Percentiles rank a stretch among this genome's conserved stretches.
These are phyloP conservation scores for Monascus purpureus DNA, from an alignment of 495 filamentous ascomycete species.

Conservation along the genomic window DNA sequence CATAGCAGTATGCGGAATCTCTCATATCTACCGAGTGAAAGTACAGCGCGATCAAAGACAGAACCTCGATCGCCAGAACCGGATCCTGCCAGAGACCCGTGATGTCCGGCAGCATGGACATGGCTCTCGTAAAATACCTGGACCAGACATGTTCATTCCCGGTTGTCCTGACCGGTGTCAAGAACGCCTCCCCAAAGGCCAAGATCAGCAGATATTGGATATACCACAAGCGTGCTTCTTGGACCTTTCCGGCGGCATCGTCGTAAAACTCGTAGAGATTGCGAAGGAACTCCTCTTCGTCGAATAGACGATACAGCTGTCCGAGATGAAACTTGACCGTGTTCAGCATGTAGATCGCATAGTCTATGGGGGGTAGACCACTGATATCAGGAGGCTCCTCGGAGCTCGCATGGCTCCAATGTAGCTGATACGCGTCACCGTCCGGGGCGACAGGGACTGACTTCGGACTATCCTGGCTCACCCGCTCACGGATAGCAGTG, in stretches of 20 bases:
- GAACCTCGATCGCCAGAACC: slow-evolving; percentile 14
- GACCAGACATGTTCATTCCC: slow-evolving; percentile 10
- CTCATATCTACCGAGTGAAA: slow-evolving; percentile 20
- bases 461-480: slow-evolving; percentile 8
- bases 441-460: slow-evolving; percentile 15
- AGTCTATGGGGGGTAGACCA: slow-evolving; percentile 15
- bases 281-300: slow-evolving; percentile 15
- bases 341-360: slow-evolving; percentile 16
- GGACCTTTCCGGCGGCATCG: slow-evolving; percentile 5
- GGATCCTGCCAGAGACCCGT: slow-evolving; percentile 16
- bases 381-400: slow-evolving; percentile 11
- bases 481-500: slow-evolving; percentile 11
- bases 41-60: slow-evolving; percentile 16
- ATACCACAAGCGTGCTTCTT: slow-evolving; percentile 17
- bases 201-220: slow-evolving; percentile 19
- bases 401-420: slow-evolving; percentile 14
- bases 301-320: slow-evolving; percentile 17
- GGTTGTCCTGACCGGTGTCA: slow-evolving; percentile 9
- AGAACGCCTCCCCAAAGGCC: slow-evolving; percentile 19
- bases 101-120: slow-evolving; percentile 20
- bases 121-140: slow-evolving; percentile 15
- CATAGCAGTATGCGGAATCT: slow-evolving; percentile 17
- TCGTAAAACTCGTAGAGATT: slow-evolving; percentile 16
- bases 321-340: slow-evolving; percentile 19
- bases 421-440: slow-evolving; percentile 17